These are phyloP conservation scores for Verticillium zaregamsianum DNA, from an alignment of 2,329 filamentous ascomycete genomes.

Conservation along the genomic window DNA sequence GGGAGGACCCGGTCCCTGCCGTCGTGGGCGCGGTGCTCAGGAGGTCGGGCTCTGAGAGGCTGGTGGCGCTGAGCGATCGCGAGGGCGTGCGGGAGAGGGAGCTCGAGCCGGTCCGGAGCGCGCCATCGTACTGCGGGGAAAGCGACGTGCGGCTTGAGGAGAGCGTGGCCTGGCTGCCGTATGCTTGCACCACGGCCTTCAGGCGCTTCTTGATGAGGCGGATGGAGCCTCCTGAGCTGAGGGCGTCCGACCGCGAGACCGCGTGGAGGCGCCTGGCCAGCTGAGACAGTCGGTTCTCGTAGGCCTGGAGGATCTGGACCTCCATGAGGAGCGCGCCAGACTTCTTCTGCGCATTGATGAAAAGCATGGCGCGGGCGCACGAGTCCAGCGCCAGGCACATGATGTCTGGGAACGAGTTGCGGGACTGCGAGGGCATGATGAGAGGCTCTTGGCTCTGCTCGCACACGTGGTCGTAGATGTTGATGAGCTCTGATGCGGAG, in stretches of 20 bases:
- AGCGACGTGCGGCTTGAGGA: constrained; percentile 12
- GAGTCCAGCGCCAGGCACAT: constrained; percentile 25
- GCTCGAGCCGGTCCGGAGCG: constrained; percentile 5
- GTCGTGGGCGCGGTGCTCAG: constrained; percentile 11
- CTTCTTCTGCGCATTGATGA: constrained; percentile 16
- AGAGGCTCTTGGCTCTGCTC: constrained; percentile 15
- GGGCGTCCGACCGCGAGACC: constrained; percentile 21
- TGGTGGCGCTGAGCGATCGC: background rate
- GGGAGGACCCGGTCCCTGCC: constrained; percentile 7
- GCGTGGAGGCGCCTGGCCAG: constrained; percentile 20
- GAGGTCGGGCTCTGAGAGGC: constrained; percentile 8
- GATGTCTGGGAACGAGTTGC: constrained; percentile 20
- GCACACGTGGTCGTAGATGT: constrained; percentile 15
- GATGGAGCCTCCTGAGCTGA: constrained; percentile 19
- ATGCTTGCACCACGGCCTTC: constrained; percentile 19
- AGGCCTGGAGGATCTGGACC: constrained; percentile 15
- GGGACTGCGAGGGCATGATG: constrained; percentile 13
- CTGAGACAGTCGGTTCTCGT: constrained; percentile 18
- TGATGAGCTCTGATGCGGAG: constrained; percentile 22
- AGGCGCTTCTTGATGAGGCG: constrained; percentile 22
- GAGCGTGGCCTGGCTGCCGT: background rate
- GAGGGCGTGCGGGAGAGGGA: constrained; percentile 18
- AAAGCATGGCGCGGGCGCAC: constrained; percentile 23
- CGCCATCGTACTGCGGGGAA: constrained; percentile 7
- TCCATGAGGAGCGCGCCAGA: constrained; percentile 13